Evolutionary conservation across 1,284 basidiomycete species (phyloP).

Genomic region (Vanrija pseudolonga): DNA sequence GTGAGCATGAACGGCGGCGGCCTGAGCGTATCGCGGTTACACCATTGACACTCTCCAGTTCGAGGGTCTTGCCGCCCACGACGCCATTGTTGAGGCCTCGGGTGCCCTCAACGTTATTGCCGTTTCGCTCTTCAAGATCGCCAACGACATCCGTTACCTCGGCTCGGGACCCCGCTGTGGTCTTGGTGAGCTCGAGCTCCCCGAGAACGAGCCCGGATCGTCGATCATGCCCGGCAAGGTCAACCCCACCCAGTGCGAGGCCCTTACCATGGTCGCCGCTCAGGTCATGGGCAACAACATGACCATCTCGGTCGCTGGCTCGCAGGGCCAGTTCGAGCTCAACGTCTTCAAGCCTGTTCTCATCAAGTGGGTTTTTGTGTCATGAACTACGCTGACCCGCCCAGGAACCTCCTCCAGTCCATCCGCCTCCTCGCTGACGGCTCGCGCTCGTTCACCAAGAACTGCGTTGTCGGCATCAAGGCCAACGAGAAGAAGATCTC

Average conservation of each 20-base stretch:
- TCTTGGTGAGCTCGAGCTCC: conserved; percentile 87
- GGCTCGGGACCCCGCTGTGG: conserved; percentile 97
- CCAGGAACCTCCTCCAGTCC: conserved; percentile 95
- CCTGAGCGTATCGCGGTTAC: background rate
- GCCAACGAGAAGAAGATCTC: conserved; percentile 93
- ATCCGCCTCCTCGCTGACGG: conserved; percentile 92
- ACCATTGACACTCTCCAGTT: conserved; percentile 55
- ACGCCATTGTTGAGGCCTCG: conserved; percentile 94
- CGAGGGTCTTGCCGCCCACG: conserved; percentile 93
- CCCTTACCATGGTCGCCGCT: conserved; percentile 96
- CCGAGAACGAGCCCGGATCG: conserved; percentile 98
- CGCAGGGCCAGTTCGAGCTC: conserved; percentile 96
- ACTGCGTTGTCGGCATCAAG: conserved; percentile 90
- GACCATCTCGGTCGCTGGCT: conserved; percentile 84
- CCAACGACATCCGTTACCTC: conserved; percentile 97
- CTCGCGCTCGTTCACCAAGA: conserved; percentile 87
- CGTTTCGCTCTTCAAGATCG: conserved; percentile 97
- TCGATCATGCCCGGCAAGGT: conserved; percentile 99
- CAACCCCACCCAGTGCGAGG: conserved; percentile 99
- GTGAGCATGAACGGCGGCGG: conserved; percentile 51
- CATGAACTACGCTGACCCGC: conserved; percentile 48
- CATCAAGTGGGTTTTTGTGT: background rate
- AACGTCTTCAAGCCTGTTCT: conserved; percentile 99
- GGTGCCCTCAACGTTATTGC: conserved; percentile 94
- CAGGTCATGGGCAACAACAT: conserved; percentile 99